A percentile compares a stretch with the other conserved stretches of the same genome.
phyloP scores from a whole-genome alignment of 306 rosid species.

The Acacia confusa region DNA sequence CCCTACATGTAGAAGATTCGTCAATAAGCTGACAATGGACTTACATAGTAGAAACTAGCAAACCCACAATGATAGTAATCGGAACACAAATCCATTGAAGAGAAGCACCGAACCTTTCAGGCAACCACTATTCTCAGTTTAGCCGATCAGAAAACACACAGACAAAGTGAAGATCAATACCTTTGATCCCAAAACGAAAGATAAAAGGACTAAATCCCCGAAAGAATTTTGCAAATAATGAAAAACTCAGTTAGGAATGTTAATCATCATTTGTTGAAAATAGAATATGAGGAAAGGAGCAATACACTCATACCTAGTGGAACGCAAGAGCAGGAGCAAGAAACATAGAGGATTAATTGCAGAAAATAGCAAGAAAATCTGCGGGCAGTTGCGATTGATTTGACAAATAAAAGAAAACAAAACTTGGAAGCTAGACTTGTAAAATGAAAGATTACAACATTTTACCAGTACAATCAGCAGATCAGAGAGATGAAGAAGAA shows the following conservation, averaged over 20 bases:
- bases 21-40: neutral
- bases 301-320: conserved; percentile 14
- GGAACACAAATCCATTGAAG: neutral
- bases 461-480: conserved; percentile 54
- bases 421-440: conserved; percentile 27
- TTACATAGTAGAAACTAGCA: neutral
- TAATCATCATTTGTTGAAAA: neutral
- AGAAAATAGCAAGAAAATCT: conserved; percentile 21
- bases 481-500: conserved; percentile 43
- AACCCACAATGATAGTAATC: neutral
- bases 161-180: neutral
- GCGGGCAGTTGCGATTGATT: conserved; percentile 15
- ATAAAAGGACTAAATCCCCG: neutral
- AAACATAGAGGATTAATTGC: neutral
- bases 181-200: neutral
- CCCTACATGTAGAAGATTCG: neutral
- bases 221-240: neutral
- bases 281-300: neutral
- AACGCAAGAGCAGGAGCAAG: conserved; percentile 17
- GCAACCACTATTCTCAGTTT: conserved; percentile 2
- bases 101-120: neutral
- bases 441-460: conserved; percentile 13
- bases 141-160: neutral
- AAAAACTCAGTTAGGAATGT: neutral
- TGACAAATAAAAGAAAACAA: conserved; percentile 13